Conservation (phyloP, 768 basidiomycete species). For the Hericium coralloides region DNA sequence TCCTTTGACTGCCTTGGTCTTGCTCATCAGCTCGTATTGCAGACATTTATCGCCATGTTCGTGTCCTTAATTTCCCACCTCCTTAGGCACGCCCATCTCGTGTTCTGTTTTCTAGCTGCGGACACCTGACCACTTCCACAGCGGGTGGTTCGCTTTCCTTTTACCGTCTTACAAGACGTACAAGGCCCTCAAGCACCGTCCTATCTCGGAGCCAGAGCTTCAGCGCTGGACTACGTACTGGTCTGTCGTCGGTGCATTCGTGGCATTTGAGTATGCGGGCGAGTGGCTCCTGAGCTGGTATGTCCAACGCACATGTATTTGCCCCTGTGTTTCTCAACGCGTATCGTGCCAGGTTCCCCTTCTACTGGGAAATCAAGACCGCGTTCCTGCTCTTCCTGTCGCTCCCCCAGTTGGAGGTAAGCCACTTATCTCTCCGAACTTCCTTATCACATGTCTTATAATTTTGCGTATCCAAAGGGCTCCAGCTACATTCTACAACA, state of each 20-base stretch:
- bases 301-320: slow-evolving; percentile 11
- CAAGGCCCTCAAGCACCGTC: slow-evolving; percentile 52
- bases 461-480: slow-evolving; percentile 34
- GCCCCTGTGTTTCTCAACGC: not conserved
- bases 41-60: slow-evolving; percentile 29
- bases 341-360: slow-evolving; percentile 47
- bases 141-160: slow-evolving; percentile 66
- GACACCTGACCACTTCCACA: slow-evolving; percentile 17
- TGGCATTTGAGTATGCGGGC: slow-evolving; percentile 52
- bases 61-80: slow-evolving; percentile 40
- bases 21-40: no score
- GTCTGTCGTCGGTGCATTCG: slow-evolving; percentile 49
- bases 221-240: slow-evolving; percentile 56
- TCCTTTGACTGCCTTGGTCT: no score
- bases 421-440: slow-evolving; percentile 8
- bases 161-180: slow-evolving; percentile 57
- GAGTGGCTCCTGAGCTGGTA: slow-evolving; percentile 64
- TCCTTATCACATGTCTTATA: slow-evolving; percentile 3
- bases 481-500: slow-evolving; percentile 59
- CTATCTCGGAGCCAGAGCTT: slow-evolving; percentile 41
- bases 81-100: slow-evolving; percentile 29
- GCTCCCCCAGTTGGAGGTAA: slow-evolving; percentile 61
- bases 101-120: not conserved
- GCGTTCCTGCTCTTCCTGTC: slow-evolving; percentile 57
- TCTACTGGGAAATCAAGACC: slow-evolving; percentile 71